A percentile compares a stretch with the other conserved stretches of the same genome.
Evolutionary conservation across 208 protist species (phyloP).

Genomic region (Trypanosoma platydactyli): DNA sequence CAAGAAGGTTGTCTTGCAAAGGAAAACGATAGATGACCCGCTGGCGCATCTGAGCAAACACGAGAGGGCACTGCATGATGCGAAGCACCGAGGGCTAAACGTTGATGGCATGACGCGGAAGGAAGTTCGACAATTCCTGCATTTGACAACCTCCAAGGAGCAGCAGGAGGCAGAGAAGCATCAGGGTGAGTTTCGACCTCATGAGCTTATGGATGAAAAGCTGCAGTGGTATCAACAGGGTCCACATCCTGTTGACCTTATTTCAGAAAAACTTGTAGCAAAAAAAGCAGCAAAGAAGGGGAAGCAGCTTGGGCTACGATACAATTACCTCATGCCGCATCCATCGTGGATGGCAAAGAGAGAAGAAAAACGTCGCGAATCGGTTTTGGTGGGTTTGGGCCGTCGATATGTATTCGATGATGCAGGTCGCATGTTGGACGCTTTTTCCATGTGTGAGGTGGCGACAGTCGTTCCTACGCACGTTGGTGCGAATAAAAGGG

Average conservation of each 20-base stretch:
- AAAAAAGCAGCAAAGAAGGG: conserved; percentile 82
- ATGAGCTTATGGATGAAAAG: conserved; percentile 85
- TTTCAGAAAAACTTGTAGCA: conserved; percentile 78
- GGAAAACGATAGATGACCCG: conserved; percentile 24
- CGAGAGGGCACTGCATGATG: conserved; percentile 60
- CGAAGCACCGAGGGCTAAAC: conserved; percentile 60
- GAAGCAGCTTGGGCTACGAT: conserved; percentile 72
- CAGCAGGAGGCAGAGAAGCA: conserved; percentile 43
- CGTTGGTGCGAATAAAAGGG: background rate
- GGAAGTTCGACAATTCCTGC: conserved; percentile 68
- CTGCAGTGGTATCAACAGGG: conserved; percentile 90
- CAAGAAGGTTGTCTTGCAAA: conserved; percentile 20
- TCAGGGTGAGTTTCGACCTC: conserved; percentile 60
- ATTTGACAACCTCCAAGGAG: conserved; percentile 67
- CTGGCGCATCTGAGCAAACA: conserved; percentile 72
- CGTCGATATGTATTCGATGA: conserved; percentile 74
- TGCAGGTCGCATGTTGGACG: conserved; percentile 48
- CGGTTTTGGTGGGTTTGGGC: conserved; percentile 68
- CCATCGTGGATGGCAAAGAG: conserved; percentile 85
- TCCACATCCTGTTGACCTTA: conserved; percentile 82
- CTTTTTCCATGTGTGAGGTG: conserved; percentile 43
- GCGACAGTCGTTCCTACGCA: background rate
- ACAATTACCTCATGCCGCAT: conserved; percentile 86
- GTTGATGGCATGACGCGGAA: conserved; percentile 88
- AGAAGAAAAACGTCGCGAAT: conserved; percentile 59